phyloP scores from a whole-genome alignment of 2,329 filamentous ascomycete genomes.

The Trichophyton verrucosum region DNA sequence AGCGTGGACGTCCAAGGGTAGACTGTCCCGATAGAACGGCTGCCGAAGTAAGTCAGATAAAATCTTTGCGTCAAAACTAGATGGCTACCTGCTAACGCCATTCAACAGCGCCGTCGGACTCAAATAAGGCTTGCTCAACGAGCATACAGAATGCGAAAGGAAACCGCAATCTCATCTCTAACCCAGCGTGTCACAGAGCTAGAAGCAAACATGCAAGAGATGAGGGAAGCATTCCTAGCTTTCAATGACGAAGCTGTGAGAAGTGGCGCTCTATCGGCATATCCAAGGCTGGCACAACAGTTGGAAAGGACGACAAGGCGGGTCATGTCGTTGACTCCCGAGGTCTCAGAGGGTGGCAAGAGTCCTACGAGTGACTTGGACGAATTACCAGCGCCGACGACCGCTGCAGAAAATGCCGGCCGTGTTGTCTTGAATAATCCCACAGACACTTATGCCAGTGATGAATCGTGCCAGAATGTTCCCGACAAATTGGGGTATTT shows the following conservation, averaged over 20 bases:
- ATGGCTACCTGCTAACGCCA: conserved; percentile 6
- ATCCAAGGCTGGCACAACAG: conserved; percentile 46
- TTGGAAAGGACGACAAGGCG: conserved; percentile 46
- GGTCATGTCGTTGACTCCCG: conserved; percentile 41
- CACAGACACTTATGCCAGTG: not conserved
- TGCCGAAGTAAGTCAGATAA: conserved; percentile 52
- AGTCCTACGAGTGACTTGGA: not conserved
- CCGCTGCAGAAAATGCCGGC: not conserved
- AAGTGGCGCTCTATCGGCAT: conserved; percentile 45
- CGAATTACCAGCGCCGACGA: not conserved
- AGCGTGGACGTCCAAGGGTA: conserved; percentile 60
- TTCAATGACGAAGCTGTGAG: conserved; percentile 51
- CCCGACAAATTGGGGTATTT: not conserved
- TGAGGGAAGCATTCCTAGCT: conserved; percentile 57
- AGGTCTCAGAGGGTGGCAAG: not conserved
- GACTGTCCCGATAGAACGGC: conserved; percentile 67
- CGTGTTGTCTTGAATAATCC: not conserved
- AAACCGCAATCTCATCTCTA: conserved; percentile 62
- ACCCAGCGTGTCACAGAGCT: conserved; percentile 58
- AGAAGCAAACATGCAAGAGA: conserved; percentile 55
- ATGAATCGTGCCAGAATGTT: not conserved
- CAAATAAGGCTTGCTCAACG: conserved; percentile 78
- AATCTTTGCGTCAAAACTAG: not conserved
- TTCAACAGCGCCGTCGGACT: conserved; percentile 57
- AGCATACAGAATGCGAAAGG: conserved; percentile 73